Conservation (phyloP, 148 eudicot genomes). For the Dysphania ambrosioides region DNA sequence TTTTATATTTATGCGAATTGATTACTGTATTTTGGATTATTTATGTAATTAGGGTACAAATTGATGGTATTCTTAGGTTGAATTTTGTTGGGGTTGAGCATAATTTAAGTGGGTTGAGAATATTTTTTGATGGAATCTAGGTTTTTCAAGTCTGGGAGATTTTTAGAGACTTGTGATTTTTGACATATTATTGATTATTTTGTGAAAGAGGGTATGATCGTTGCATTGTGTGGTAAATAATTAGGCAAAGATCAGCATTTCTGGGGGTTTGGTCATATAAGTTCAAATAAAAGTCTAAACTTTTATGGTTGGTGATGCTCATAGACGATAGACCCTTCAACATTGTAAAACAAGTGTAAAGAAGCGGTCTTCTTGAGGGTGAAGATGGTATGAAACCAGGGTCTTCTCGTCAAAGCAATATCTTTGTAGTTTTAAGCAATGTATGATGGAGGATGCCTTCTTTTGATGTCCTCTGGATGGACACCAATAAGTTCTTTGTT, state of each 20-base stretch:
- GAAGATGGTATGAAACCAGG: background rate
- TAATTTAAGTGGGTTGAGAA: too few relatives aligned
- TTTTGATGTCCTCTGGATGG: too few relatives aligned
- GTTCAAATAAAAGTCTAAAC: background rate
- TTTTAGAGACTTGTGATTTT: too few relatives aligned
- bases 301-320: background rate
- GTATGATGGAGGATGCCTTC: background rate
- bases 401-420: background rate
- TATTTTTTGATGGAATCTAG: too few relatives aligned
- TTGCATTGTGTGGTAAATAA: background rate
- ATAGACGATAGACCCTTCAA: background rate
- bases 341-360: background rate
- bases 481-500: too few relatives aligned
- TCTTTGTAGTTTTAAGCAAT: background rate
- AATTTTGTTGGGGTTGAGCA: too few relatives aligned
- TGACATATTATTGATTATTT: background rate
- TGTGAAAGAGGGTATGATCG: background rate
- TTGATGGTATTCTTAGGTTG: too few relatives aligned
- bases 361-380: background rate
- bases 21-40: too few relatives aligned
- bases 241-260: background rate
- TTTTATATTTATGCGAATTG: too few relatives aligned
- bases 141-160: too few relatives aligned
- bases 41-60: too few relatives aligned
- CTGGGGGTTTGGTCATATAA: background rate